These are phyloP conservation scores for Solanum peruvianum DNA, from an alignment of 257 asterid genomes.

Conservation along the genomic window DNA sequence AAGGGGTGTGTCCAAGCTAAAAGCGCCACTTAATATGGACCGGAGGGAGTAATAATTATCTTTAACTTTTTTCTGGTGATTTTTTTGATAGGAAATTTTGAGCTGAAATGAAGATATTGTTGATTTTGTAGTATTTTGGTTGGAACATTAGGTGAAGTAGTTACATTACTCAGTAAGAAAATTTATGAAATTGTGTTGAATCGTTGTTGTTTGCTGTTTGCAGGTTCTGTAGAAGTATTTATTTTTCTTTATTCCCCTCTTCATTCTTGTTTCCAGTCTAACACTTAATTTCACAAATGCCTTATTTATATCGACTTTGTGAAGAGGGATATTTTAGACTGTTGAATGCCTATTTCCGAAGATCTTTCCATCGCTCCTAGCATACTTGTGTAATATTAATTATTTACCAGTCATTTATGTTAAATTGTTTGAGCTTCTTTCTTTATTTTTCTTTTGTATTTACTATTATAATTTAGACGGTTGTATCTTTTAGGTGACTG, in stretches of 20 bases:
- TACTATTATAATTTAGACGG: neutral
- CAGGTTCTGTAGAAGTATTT: neutral
- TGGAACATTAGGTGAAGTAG: neutral
- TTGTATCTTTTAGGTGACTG: constrained; percentile 36
- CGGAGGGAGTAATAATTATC: neutral
- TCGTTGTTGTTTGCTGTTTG: neutral
- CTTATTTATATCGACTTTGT: neutral
- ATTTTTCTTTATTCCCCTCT: neutral
- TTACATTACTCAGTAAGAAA: neutral
- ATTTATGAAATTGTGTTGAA: neutral
- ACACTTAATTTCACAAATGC: neutral
- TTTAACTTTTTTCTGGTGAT: neutral
- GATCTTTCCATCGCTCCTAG: neutral
- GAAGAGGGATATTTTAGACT: neutral
- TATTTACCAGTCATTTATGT: neutral
- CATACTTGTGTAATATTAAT: neutral
- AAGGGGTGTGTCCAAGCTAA: neutral
- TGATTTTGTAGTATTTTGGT: neutral
- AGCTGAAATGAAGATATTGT: neutral
- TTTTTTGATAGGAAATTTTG: neutral
- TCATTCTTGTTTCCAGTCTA: neutral
- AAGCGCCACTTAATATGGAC: neutral
- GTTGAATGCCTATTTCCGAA: neutral
- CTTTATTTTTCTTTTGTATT: neutral
- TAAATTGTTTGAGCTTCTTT: neutral